Percentiles rank a stretch among this genome's conserved stretches.
Evolutionary conservation across 2,329 filamentous ascomycete species (phyloP).

Genomic region (Venturia pyrina): DNA sequence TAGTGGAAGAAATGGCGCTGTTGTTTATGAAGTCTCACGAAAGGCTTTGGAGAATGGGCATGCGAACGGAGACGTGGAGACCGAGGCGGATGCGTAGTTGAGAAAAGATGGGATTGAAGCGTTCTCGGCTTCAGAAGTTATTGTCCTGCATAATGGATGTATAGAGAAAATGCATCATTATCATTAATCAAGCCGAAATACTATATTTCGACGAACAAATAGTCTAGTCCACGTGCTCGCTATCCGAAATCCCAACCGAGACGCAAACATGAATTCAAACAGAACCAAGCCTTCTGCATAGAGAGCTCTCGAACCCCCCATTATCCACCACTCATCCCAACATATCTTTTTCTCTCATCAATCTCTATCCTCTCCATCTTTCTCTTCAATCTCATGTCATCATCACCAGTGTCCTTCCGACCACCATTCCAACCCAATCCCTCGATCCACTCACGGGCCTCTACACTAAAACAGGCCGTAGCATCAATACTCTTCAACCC

Average conservation of each 20-base stretch:
- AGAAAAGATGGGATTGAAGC: not conserved
- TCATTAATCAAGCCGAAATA: not conserved
- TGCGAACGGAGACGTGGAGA: not conserved
- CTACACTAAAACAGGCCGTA: constrained; percentile 3
- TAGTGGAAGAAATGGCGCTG: constrained; percentile 20
- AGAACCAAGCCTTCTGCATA: too few relatives aligned
- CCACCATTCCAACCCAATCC: not conserved
- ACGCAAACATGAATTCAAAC: not conserved
- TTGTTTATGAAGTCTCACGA: constrained; percentile 6
- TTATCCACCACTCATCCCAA: not conserved
- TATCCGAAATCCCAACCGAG: not conserved
- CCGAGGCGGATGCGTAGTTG: not conserved
- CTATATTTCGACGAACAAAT: not conserved
- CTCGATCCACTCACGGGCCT: not conserved
- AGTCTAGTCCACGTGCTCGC: not conserved
- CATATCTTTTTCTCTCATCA: not conserved
- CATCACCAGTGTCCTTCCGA: not conserved
- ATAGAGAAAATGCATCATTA: too few relatives aligned
- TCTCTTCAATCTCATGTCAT: not conserved
- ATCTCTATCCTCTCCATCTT: not conserved
- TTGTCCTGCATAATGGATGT: not conserved
- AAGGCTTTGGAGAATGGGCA: not conserved
- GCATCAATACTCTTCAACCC: constrained; percentile 7
- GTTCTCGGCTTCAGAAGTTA: not conserved
- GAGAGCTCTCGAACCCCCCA: too few relatives aligned